These are phyloP conservation scores for Glaciozyma martinii DNA, from an alignment of 768 basidiomycete species.

Conservation along the genomic window DNA sequence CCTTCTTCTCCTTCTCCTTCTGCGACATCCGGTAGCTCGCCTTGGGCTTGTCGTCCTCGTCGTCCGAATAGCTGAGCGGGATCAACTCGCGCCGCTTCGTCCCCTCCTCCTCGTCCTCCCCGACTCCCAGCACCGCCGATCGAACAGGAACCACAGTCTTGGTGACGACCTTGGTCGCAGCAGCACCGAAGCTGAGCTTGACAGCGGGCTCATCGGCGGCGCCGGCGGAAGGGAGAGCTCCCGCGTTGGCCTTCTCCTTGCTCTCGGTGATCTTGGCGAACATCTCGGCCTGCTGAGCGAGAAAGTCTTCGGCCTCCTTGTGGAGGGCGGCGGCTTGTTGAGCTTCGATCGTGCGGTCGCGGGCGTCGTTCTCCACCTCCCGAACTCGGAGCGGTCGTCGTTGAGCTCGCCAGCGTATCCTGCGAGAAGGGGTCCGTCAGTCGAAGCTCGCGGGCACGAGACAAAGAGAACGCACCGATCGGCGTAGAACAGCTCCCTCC, in stretches of 20 bases:
- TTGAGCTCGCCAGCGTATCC: conserved; percentile 75
- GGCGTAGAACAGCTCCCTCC: conserved; percentile 82
- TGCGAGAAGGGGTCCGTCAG: conserved; percentile 33
- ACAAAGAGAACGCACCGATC: conserved; percentile 58
- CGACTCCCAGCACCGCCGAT: conserved; percentile 38
- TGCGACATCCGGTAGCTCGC: conserved; percentile 13
- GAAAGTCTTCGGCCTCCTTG: conserved; percentile 84
- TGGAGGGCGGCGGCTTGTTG: conserved; percentile 79
- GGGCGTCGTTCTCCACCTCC: conserved; percentile 75
- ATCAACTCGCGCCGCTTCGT: conserved; percentile 33
- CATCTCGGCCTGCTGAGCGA: conserved; percentile 40
- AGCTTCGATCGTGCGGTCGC: conserved; percentile 71
- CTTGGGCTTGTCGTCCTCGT: conserved; percentile 22
- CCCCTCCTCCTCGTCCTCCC: conserved; percentile 33
- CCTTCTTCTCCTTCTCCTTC: conserved; percentile 22
- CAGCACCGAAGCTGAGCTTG: conserved; percentile 29
- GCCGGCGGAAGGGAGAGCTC: not conserved
- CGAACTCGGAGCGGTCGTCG: conserved; percentile 60
- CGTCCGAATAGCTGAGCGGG: conserved; percentile 35
- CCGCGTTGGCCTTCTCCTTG: not conserved
- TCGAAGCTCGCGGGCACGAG: not conserved
- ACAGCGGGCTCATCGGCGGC: conserved; percentile 13
- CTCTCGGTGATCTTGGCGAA: conserved; percentile 17
- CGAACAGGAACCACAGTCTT: conserved; percentile 11
- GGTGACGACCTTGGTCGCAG: conserved; percentile 4